A percentile compares a stretch with the other conserved stretches of the same genome.
These are phyloP conservation scores for Ustilago bromivora DNA, from an alignment of 1,284 basidiomycete genomes.

Conservation along the genomic window DNA sequence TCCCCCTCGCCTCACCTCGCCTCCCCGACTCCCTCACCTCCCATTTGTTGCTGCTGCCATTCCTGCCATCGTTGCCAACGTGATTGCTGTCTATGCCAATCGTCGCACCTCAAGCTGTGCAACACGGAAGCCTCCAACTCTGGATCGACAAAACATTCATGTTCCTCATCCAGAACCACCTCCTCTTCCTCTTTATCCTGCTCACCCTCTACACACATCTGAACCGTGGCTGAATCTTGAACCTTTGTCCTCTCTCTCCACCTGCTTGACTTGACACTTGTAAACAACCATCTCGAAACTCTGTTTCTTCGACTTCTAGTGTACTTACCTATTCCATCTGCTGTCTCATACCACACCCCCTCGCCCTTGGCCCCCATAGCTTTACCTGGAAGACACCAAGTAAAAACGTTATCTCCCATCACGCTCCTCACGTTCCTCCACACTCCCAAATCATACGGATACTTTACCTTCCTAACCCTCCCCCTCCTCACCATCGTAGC, in stretches of 20 bases:
- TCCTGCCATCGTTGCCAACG: conserved; percentile 2
- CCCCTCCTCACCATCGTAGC: conserved; percentile 86
- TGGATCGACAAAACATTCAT: conserved; percentile 24
- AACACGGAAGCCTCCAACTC: conserved; percentile 40
- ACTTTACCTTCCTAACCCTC: conserved; percentile 84
- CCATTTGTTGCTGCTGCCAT: not conserved
- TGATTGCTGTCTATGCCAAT: conserved; percentile 25
- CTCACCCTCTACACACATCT: not conserved
- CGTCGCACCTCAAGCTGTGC: conserved; percentile 43
- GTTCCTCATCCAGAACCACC: conserved; percentile 2
- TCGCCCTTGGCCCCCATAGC: conserved; percentile 73
- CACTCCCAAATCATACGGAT: conserved; percentile 86
- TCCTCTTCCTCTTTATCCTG: not conserved
- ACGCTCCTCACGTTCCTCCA: conserved; percentile 80
- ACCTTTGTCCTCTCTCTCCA: not conserved
- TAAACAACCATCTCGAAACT: conserved; percentile 3
- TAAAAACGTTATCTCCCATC: conserved; percentile 78
- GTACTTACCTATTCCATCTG: conserved; percentile 25
- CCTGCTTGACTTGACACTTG: not conserved
- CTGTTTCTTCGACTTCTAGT: conserved; percentile 10
- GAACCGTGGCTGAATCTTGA: not conserved
- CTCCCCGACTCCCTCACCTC: not conserved
- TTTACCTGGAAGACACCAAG: conserved; percentile 83
- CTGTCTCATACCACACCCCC: conserved; percentile 77
- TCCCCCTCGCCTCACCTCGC: not conserved